Percentiles rank a stretch among this genome's conserved stretches.
phyloP scores from a whole-genome alignment of 1,139 yeast genomes.

The Sugiyamaella xylanicola region DNA sequence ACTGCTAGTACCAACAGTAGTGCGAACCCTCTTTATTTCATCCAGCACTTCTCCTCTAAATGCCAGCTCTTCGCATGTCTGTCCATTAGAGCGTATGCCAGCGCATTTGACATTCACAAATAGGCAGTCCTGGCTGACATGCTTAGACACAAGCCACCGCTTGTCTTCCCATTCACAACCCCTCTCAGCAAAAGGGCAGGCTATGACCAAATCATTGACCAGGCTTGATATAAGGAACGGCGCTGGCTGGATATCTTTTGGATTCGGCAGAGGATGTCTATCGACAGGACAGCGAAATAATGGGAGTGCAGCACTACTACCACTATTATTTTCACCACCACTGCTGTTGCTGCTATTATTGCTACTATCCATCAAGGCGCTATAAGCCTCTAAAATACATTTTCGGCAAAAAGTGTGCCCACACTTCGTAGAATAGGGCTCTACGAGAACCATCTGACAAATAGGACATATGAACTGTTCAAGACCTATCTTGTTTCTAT shows the following conservation, averaged over 20 bases:
- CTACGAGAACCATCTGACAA: slow-evolving; percentile 40
- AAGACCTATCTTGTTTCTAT: slow-evolving; percentile 36
- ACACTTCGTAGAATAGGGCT: slow-evolving; percentile 42
- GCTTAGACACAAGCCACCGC: slow-evolving; percentile 62
- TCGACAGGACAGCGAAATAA: slow-evolving; percentile 60
- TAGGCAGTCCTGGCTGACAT: slow-evolving; percentile 53
- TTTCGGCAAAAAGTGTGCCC: slow-evolving; percentile 44
- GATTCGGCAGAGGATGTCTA: slow-evolving; percentile 49
- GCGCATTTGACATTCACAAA: slow-evolving; percentile 53
- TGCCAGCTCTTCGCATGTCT: slow-evolving; percentile 25
- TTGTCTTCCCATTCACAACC: slow-evolving; percentile 64
- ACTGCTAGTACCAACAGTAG: not conserved
- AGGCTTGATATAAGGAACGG: slow-evolving; percentile 63
- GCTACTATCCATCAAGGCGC: not conserved
- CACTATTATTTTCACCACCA: not conserved
- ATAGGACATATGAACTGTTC: slow-evolving; percentile 51
- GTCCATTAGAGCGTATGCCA: slow-evolving; percentile 14
- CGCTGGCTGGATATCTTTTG: slow-evolving; percentile 57
- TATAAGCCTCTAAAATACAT: slow-evolving; percentile 30
- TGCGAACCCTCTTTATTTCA: slow-evolving; percentile 3
- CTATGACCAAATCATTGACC: slow-evolving; percentile 61
- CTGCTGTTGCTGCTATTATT: not conserved
- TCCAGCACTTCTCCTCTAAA: slow-evolving; percentile 29
- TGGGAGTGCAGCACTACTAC: slow-evolving; percentile 21
- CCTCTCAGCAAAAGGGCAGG: slow-evolving; percentile 54